Evolutionary conservation across 371 early-diverging fungal genomes (phyloP).

Genomic region (Apophysomyces variabilis): DNA sequence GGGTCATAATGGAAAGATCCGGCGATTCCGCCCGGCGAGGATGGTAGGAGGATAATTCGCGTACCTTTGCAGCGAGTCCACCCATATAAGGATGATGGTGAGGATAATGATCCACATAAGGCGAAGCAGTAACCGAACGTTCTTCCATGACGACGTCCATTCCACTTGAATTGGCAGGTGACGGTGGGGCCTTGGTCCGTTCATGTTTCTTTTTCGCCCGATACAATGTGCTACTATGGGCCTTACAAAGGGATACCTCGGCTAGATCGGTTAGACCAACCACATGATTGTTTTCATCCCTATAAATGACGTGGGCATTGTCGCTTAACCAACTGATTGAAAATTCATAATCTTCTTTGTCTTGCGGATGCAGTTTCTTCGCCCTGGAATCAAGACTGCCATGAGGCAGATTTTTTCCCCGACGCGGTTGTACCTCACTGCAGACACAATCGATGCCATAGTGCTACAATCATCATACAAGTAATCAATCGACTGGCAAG

Average conservation of each 20-base stretch:
- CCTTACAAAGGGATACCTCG: constrained; percentile 58
- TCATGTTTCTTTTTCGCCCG: constrained; percentile 55
- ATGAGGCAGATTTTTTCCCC: constrained; percentile 55
- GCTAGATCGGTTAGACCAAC: constrained; percentile 37
- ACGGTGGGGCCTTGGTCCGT: constrained; percentile 44
- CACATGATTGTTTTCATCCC: constrained; percentile 36
- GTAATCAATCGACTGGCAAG: not conserved
- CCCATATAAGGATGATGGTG: constrained; percentile 21
- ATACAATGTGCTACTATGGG: constrained; percentile 55
- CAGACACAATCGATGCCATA: constrained; percentile 52
- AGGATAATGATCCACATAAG: constrained; percentile 25
- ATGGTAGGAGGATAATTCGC: constrained; percentile 31
- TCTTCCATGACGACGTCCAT: constrained; percentile 15
- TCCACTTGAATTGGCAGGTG: constrained; percentile 48
- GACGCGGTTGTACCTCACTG: constrained; percentile 50
- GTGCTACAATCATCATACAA: constrained; percentile 25
- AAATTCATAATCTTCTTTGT: constrained; percentile 53
- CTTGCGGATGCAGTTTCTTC: constrained; percentile 45
- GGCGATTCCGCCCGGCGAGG: constrained; percentile 23
- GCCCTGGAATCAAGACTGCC: constrained; percentile 53
- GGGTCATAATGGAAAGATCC: constrained; percentile 28
- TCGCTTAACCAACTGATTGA: constrained; percentile 50
- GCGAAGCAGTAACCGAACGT: constrained; percentile 10
- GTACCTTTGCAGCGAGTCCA: constrained; percentile 44
- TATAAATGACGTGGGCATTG: constrained; percentile 46